These are phyloP conservation scores for Corniculantispora saksenae DNA, from an alignment of 2,329 filamentous ascomycete species.

Conservation along the genomic window DNA sequence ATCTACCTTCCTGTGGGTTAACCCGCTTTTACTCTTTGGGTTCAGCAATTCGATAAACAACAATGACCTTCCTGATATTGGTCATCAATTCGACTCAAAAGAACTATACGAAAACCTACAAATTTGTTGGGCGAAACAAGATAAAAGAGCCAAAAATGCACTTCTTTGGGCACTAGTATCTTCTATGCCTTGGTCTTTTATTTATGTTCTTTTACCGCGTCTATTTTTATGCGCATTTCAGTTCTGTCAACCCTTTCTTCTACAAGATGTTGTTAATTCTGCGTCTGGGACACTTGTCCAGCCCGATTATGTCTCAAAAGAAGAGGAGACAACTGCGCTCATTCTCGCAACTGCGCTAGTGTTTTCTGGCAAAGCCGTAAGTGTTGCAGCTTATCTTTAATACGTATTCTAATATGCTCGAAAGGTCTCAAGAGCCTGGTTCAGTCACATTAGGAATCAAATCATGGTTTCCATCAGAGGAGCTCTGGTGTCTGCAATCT, in stretches of 20 bases:
- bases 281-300: background rate
- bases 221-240: background rate
- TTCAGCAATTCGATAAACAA: background rate
- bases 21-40: constrained; percentile 1
- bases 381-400: background rate
- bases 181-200: background rate
- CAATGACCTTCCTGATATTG: constrained; percentile 6
- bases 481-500: background rate
- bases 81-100: background rate
- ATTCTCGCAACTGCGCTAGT: constrained; percentile 1
- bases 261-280: background rate
- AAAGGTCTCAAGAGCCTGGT: constrained; percentile 1
- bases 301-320: background rate
- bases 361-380: constrained; percentile 8
- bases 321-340: background rate
- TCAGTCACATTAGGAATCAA: background rate
- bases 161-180: background rate
- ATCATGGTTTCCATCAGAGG: background rate
- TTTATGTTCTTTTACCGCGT: background rate
- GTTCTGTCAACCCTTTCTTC: constrained; percentile 3
- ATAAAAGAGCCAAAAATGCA: background rate
- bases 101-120: background rate
- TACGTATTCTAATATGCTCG: background rate
- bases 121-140: background rate
- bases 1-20: constrained; percentile 15